Base-by-base conservation (phyloP, 306 rosid species). In the Acacia acuminata region DNA sequence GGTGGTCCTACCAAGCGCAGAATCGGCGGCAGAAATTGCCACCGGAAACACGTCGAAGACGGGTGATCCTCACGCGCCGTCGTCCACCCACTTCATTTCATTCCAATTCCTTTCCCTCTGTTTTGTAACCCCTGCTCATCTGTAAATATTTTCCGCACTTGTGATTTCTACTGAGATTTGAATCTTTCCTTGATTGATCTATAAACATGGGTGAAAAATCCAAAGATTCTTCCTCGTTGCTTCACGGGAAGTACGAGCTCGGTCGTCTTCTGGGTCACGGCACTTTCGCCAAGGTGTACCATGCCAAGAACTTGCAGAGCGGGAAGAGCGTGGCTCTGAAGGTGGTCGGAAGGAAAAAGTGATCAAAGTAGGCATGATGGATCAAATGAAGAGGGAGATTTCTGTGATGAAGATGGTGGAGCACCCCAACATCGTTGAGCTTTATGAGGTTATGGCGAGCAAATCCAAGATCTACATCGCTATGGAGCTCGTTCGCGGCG, bases 41-140 rank as follows among this genome's bases (percentile, higher is more conserved):
- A 94, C 91, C 94, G 98, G 71, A 94, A 94, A 81, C 97, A 94
- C 98, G 98, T 94, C 2, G 97, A 94, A 80, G 97, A 92, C 94
- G 94, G 96, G 89, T 94, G 91, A 92, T 6, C 81, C 20, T 22
- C 10, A 50, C 60, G 27, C 42, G 22, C 70, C 43, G 63, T 3
- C 63, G 4, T n/a, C 27, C 25, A n/a, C 4, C 42, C 32, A 3
- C 34, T 3, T 1, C 13, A 5, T 17, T 51, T 7, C 58, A 14
- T 34, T 45, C 11, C 74, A 51, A 78, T 1, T 3, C 14, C 71
- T 25, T 50, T 47, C 17, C 70, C 40, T 61, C 10, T n/a, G 24
- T 12, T 30, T 32, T 27, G 30, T 9, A 48, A 79, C 43, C 50
- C 72, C 77, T 38, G 58, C 27, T 36, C 12, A 51, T 70, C 60